Evolutionary conservation across 257 asterid species (phyloP), one percentile per base, ranked within the genome.

Genomic region (Solanum etuberosum): DNA sequence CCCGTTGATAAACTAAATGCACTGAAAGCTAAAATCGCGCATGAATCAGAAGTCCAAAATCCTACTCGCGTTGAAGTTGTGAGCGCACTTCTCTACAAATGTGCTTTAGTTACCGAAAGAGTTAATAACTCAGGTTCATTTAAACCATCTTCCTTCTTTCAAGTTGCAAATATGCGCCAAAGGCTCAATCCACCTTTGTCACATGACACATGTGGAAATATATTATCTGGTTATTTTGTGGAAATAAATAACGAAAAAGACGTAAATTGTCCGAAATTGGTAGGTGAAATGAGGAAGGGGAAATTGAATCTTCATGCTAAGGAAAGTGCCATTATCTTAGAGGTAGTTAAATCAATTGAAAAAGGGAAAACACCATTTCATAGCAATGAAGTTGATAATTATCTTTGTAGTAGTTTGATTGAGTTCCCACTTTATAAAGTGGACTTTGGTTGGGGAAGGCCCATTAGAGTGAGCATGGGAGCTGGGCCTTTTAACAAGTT

Each of bases 51-150:
- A 46, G 25, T 83, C 1, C 34, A 25, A n/a, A 68, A 83, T 25
- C 87, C 89, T 5, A 87, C 43, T 6, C 40, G 38, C 4, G 40
- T 61, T 11, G 87, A 83, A 76, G 77, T 87, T 87, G 74, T 87
- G 12, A 25, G 87, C 0, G 37, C 87, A 7, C 27, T 83, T 13
- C 40, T 87, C 38, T 76, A 31, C 35, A 70, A 83, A 21, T 54
- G 87, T 5, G 84, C 76, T 29, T 2, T 83, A 18, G 65, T 42
- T 15, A 20, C 61, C 23, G 2, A 34, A 46, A 14, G 18, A 29
- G n/a, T 9, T 2, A 3, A 5, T 1, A 43, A 20, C 3, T 68
- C 40, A 1, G 67, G 5, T 68, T 23, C 84, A 6, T 83, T 54
- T 54, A 51, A 21, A 6, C 74, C 83, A 23, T 87, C 23, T 59